These are phyloP conservation scores for Cucumis sativus DNA, from an alignment of 306 rosid genomes.

Conservation along the genomic window DNA sequence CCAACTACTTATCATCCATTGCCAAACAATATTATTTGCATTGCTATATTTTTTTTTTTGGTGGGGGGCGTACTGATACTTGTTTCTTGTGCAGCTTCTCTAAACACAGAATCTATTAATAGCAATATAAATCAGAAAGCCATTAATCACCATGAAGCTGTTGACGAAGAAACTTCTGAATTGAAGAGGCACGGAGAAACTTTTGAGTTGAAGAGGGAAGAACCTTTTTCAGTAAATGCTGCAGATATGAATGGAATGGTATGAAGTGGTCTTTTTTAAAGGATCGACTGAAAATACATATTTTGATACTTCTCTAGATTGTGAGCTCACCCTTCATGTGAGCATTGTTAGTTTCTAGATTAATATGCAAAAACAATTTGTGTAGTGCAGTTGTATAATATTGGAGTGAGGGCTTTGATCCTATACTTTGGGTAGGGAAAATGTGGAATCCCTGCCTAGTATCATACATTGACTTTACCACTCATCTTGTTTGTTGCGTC, in stretches of 20 bases:
- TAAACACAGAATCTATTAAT: constrained; percentile 27
- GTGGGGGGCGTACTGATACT: constrained; percentile 13
- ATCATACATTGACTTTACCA: neutral
- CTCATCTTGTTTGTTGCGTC: neutral
- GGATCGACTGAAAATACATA: neutral
- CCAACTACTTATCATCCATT: neutral
- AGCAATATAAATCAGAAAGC: constrained; percentile 32
- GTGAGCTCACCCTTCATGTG: neutral
- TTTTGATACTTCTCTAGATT: neutral
- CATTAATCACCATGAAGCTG: constrained; percentile 22
- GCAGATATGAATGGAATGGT: constrained; percentile 35
- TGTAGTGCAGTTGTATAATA: neutral
- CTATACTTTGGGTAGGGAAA: neutral
- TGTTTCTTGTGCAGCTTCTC: constrained; percentile 35
- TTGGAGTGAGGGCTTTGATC: neutral
- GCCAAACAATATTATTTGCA: neutral
- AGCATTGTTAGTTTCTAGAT: neutral
- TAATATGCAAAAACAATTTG: neutral
- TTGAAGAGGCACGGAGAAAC: constrained; percentile 27
- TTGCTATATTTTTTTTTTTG: neutral
- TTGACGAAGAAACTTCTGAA: constrained; percentile 29
- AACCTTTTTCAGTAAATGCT: constrained; percentile 31
- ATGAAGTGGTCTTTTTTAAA: constrained; percentile 15
- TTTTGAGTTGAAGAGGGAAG: constrained; percentile 28
- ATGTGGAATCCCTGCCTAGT: neutral